Base-by-base conservation (phyloP, 306 rosid genomes). In the Geum urbanum region DNA sequence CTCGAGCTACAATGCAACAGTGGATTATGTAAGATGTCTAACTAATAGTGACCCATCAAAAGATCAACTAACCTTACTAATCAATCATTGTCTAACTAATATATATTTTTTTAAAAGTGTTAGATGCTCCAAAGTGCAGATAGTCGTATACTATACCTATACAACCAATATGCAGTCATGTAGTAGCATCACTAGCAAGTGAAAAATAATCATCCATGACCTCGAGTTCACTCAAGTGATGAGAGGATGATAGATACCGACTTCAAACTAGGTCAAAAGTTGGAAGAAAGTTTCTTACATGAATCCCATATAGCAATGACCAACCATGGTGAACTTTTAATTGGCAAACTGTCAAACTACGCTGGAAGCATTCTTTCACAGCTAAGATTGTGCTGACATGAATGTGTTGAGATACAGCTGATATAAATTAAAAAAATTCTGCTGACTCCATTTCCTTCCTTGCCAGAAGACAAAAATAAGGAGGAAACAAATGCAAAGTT, bases 1-100 rank as follows among this genome's bases (percentile, higher is more conserved):
- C 67, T 78, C 46, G 70, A 43, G 35, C n/a, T 6, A 44, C 16
- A 10, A 44, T 9, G 58, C 80, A 75, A 63, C 59, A 57, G 7
- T 39, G 68, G 56, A 19, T 66, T 32, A 63, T 13, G 66, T 8
- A 32, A 41, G 63, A 56, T 47, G 63, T 58, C n/a, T n/a, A 39
- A 15, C 27, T 35, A 72, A 76, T 68, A 51, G 61, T 20, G 65
- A 73, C 67, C 39, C 56, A 43, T 56, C 59, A 71, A 71, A 80
- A 53, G 45, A 37, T 15, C 7, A 9, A n/a, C 15, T 6, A 37
- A 58, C 41, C 16, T 54, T 24, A 24, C 27, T 24, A 43, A 61
- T 43, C 45, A 0, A 54, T 14, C 32, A 18, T 63, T 46, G 5
- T 20, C 15, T 69, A 54, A 69, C 62, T 22, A 73, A 78, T 5